Percentiles rank a stretch among this genome's conserved stretches.
phyloP scores from a whole-genome alignment of 2,329 filamentous ascomycete species.

The Trichothecium roseum region DNA sequence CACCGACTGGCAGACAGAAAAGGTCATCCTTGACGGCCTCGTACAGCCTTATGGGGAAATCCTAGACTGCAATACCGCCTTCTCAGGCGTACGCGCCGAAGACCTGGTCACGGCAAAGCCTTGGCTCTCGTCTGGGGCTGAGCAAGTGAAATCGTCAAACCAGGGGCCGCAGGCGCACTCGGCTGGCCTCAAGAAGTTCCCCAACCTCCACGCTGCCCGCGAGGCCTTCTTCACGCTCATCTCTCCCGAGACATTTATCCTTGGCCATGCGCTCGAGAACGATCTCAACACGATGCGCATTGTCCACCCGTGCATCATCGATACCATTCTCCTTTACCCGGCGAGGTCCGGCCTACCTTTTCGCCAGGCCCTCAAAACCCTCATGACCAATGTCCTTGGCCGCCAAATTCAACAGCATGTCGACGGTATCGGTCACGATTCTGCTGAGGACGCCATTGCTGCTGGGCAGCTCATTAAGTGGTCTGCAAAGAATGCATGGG shows the following conservation, averaged over 20 bases:
- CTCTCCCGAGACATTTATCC: constrained; percentile 66
- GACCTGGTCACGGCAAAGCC: constrained; percentile 61
- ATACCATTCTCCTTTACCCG: constrained; percentile 77
- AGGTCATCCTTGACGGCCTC: constrained; percentile 69
- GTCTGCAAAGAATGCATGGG: constrained; percentile 48
- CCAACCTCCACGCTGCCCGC: constrained; percentile 65
- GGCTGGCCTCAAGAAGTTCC: constrained; percentile 56
- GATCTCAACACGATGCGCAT: constrained; percentile 80
- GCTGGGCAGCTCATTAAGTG: constrained; percentile 73
- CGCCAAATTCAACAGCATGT: constrained; percentile 68
- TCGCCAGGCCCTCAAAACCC: constrained; percentile 64
- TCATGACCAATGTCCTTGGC: constrained; percentile 61
- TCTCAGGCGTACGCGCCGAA: constrained; percentile 74
- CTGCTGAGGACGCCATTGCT: constrained; percentile 78
- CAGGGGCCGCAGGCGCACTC: constrained; percentile 10
- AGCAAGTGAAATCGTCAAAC: constrained; percentile 11
- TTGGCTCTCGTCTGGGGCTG: no score
- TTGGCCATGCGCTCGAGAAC: constrained; percentile 92
- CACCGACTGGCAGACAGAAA: constrained; percentile 72
- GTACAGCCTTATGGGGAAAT: constrained; percentile 77
- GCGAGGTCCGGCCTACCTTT: constrained; percentile 67
- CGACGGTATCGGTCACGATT: constrained; percentile 65
- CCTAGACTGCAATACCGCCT: constrained; percentile 84
- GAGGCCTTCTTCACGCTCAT: constrained; percentile 67
- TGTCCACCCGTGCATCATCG: constrained; percentile 74